A percentile compares a stretch with the other conserved stretches of the same genome.
Evolutionary conservation across 1,139 yeast species (phyloP).

Genomic region (Scheffersomyces stambukii): DNA sequence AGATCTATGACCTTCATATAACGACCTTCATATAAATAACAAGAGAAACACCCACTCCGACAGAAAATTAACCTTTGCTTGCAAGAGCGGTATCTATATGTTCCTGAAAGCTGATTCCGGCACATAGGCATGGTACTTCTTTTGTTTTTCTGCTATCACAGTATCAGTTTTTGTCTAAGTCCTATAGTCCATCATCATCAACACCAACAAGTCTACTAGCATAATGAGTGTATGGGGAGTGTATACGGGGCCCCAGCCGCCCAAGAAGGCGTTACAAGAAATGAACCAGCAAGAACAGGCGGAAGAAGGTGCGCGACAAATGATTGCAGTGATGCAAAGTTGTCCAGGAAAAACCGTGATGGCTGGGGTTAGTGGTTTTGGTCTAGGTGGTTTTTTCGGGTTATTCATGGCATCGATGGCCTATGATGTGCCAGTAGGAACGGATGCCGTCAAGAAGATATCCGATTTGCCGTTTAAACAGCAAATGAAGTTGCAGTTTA

Average conservation of each 20-base stretch:
- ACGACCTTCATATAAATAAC: no score
- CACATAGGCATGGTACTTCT: no score
- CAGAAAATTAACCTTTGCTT: no score
- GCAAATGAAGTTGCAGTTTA: conserved; percentile 86
- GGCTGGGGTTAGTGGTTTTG: conserved; percentile 94
- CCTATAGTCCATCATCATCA: no score
- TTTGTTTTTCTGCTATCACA: no score
- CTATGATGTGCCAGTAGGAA: conserved; percentile 74
- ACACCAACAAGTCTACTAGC: no score
- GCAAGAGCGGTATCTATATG: no score
- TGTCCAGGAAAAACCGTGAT: conserved; percentile 93
- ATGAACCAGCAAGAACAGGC: conserved; percentile 94
- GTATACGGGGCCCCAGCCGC: conserved; percentile 18
- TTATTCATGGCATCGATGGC: conserved; percentile 94
- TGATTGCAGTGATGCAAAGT: conserved; percentile 81
- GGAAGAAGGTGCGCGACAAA: conserved; percentile 80
- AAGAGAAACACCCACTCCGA: no score
- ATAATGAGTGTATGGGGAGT: conserved; percentile 16
- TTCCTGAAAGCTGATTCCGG: no score
- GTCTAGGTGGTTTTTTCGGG: conserved; percentile 94
- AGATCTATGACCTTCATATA: no score
- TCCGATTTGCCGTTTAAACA: conserved; percentile 87
- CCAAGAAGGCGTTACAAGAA: conserved; percentile 49
- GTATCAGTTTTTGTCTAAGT: no score
- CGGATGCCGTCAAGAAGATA: conserved; percentile 50